Evolutionary conservation across 2,329 filamentous ascomycete species (phyloP), one percentile per base, ranked within the genome.

Genomic region (Apiospora aurea): DNA sequence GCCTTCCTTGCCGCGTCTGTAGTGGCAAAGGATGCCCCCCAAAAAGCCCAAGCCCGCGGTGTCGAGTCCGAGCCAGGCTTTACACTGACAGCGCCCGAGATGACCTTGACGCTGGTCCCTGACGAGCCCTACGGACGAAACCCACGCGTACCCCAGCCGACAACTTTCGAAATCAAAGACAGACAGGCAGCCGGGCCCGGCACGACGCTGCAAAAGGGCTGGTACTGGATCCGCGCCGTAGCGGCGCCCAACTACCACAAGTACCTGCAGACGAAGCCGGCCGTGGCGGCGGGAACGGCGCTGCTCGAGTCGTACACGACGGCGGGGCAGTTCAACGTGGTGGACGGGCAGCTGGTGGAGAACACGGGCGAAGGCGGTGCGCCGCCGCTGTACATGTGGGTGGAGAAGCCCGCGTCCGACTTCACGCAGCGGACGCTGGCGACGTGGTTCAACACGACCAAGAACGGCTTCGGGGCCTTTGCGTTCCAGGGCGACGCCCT

Each of bases 171-270:
- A 2, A 41, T 41, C 8, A 1, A 13, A 41, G 34, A 41, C 8
- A n/a, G 34, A 24, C 57, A 41, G 8, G n/a, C 66, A n/a, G 66
- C 44, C 66, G 44, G 41, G 13, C 73, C 77, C 16, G 74, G 76
- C 18, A 72, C 72, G 1, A 88, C 85, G 0, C 83, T 90, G 0
- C 83, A 87, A 73, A 77, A 75, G 3, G 87, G 87, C 0, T 88
- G 87, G 78, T 85, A 85, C 80, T 89, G 87, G 87, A 87, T 91
- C 75, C 87, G 89, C 10, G 88, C 86, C 0, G 88, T 90, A 2
- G 86, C 83, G 41, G 79, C 84, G 0, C 89, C 89, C 49, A 90
- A 90, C 79, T 90, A 85, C 79, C 87, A 88, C 81, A 85, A 84
- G 73, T 88, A 88, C 77, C 81, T 88, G 3, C 86, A 88, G 79